Conservation (phyloP, 169 alveolate species). For the Babesia ovis region DNA sequence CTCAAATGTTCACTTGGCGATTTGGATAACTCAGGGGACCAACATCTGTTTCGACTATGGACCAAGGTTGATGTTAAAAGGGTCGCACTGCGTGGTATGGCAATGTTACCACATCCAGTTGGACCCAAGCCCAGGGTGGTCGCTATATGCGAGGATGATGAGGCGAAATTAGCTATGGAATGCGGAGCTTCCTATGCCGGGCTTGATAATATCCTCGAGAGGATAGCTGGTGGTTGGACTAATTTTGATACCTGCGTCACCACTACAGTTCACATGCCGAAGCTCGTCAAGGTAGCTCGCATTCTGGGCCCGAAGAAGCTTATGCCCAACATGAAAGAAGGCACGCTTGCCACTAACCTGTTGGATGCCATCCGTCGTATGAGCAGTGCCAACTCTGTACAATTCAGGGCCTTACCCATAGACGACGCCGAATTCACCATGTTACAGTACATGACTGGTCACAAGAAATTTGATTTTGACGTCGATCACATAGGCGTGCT, state of each 20-base stretch:
- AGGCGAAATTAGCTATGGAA: constrained; percentile 41
- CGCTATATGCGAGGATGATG: constrained; percentile 66
- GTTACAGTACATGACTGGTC: background rate
- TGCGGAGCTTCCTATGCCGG: constrained; percentile 79
- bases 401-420: constrained; percentile 70
- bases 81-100: constrained; percentile 52
- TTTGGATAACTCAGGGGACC: background rate
- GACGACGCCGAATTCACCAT: constrained; percentile 20
- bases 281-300: constrained; percentile 84
- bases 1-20: background rate
- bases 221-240: constrained; percentile 83
- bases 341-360: constrained; percentile 72
- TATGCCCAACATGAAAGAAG: constrained; percentile 90
- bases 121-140: constrained; percentile 51
- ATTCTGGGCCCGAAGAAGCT: constrained; percentile 90
- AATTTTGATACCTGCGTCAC: constrained; percentile 87
- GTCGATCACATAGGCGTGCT: constrained; percentile 24
- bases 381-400: constrained; percentile 70
- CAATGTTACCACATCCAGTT: constrained; percentile 53
- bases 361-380: constrained; percentile 65
- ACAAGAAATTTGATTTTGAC: constrained; percentile 9
- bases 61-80: constrained; percentile 48
- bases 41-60: constrained; percentile 30
- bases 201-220: constrained; percentile 63
- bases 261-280: constrained; percentile 81